Conservation (phyloP, 2,329 filamentous ascomycete genomes). For the Leptodontidium sp. region DNA sequence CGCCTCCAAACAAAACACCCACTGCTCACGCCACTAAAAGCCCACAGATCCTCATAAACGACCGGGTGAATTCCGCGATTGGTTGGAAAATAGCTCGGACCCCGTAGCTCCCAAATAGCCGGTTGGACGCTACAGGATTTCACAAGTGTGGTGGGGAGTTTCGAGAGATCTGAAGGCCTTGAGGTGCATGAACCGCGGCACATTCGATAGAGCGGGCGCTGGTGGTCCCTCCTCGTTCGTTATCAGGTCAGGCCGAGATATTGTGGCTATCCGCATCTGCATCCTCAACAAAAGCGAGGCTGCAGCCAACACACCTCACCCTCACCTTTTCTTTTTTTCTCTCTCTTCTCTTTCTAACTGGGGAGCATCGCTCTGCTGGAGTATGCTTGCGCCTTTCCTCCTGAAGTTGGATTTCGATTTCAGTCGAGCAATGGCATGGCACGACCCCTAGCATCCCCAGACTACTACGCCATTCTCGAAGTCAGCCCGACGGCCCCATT, state of each 20-base stretch:
- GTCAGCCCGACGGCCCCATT: constrained; percentile 33
- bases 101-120: background rate
- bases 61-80: constrained; percentile 10
- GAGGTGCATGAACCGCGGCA: constrained; percentile 19
- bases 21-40: too few species aligned
- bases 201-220: constrained; percentile 2
- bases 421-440: constrained; percentile 30
- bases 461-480: constrained; percentile 38
- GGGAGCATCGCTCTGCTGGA: background rate
- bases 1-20: too few species aligned
- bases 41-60: background rate
- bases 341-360: background rate
- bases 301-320: constrained; percentile 2
- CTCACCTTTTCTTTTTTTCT: background rate
- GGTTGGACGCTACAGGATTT: background rate
- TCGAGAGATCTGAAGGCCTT: too few species aligned
- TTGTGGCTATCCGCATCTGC: constrained; percentile 1
- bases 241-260: constrained; percentile 12
- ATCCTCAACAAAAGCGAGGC: constrained; percentile 15
- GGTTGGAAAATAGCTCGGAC: background rate
- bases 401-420: background rate
- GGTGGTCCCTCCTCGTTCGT: background rate
- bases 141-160: background rate
- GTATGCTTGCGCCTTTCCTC: background rate
- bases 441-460: constrained; percentile 27